Evolutionary conservation across 176 grass and related monocot species (phyloP), one percentile per base, ranked within the genome.

Genomic region (Themeda triandra): DNA sequence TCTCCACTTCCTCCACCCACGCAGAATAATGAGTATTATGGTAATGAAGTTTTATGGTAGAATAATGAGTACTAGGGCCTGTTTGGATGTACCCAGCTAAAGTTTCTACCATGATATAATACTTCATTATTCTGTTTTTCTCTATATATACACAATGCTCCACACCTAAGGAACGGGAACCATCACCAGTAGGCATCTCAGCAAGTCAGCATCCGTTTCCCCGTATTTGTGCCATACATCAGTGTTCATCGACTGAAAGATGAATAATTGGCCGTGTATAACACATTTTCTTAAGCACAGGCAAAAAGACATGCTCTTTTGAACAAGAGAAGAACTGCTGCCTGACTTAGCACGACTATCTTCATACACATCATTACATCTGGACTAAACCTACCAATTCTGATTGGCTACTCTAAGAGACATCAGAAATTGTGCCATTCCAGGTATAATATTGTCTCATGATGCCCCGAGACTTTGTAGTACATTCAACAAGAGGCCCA

Each of bases 401-500:
- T 24, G 13, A 32, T 80, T 28, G 30, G 36, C 27, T 64, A 59
- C 23, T 65, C 63, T 68, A 77, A 58, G 49, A 54, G 30, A 29
- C n/a, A 19, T 68, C 48, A 53, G 74, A 70, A 35, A 25, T 19
- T 80, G 36, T 32, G 78, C 51, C 67, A 48, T 41, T 46, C 32
- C 51, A 70, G 8, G 37, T 13, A 77, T 48, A 70, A 23, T 76
- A 37, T 19, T 30, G 27, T 78, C 62, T 77, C 18, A 53, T 41
- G 81, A 41, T 41, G 31, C 65, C 19, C 73, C 24, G 14, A 58
- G 1, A 73, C 1, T 46, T 28, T 9, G 5, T 13, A 71, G 18
- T 49, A 56, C 86, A 79, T 66, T 28, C 58, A 33, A 84, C 75
- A 45, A 6, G 44, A 45, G 75, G 27, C 41, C 54, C 23, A 74